Evolutionary conservation across 306 rosid genomes (phyloP), one percentile per base, ranked within the genome.

Genomic region (Trifolium fragiferum): DNA sequence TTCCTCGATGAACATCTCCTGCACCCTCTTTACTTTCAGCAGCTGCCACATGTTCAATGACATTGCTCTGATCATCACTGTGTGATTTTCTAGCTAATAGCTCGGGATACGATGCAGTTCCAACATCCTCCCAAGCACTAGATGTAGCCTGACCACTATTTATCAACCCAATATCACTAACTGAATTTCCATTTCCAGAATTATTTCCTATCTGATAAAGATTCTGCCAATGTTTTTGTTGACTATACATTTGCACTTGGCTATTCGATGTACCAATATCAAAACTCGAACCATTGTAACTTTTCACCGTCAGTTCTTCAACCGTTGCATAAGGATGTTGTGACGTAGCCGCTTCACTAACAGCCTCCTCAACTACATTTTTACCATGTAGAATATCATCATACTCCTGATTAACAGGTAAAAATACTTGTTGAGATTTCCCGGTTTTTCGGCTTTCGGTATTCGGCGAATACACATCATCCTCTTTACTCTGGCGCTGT

Each of bases 241-340:
- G 75, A 66, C 72, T 50, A 80, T 70, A 84, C 68, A 83, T 50
- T 44, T 85, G 81, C 62, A 74, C 82, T 68, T 84, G 86, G 75
- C 72, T 84, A 73, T 54, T 85, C 19, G 96, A 88, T 49, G 96
- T 78, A 19, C 96, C 93, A 47, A 86, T 84, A 62, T 90, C 88
- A 71, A 90, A 81, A 65, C 76, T 85, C 14, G 92, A 85, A 66
- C 88, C 80, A 41, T 81, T 57, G 49, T 82, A 85, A 74, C 87
- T 84, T 67, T 81, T 88, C 35, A 90, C 87, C 2, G 88, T 84
- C 54, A 87, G 59, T 44, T 90, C 98, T 82, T 90, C 92, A 71
- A 86, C 94, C 69, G 71, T 80, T 71, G 20, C 27, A 62, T 60
- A 75, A 15, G 82, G 86, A 47, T 78, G 78, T 19, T 85, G 90